Evolutionary conservation across 129 eudicot genomes (phyloP).

Genomic region (Apium graveolens): DNA sequence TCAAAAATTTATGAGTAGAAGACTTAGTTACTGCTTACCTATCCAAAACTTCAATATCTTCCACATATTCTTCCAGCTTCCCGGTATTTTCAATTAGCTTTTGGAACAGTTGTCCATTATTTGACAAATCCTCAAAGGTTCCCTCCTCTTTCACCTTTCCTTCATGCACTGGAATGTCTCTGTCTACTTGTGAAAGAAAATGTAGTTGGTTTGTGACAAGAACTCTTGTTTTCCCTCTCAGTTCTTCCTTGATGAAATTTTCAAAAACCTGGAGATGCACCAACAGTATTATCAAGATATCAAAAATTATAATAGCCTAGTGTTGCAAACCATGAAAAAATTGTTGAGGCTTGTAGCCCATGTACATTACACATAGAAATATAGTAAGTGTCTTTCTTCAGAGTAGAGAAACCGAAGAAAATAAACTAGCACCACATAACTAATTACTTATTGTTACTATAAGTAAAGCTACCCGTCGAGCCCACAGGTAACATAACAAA

Average conservation of each 20-base stretch:
- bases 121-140: constrained; percentile 75
- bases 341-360: neutral
- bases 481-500: constrained; percentile 70
- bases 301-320: neutral
- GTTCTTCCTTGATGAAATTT: constrained; percentile 70
- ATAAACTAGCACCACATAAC: neutral
- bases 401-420: neutral
- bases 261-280: constrained; percentile 60
- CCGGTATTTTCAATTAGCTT: constrained; percentile 97
- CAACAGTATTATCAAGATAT: neutral
- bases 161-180: constrained; percentile 67
- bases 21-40: constrained; percentile 43
- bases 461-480: constrained; percentile 50
- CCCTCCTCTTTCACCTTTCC: constrained; percentile 92
- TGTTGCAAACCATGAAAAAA: neutral
- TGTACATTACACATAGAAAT: neutral
- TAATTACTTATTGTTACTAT: neutral
- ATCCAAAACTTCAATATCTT: constrained; percentile 57
- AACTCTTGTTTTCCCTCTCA: constrained; percentile 84
- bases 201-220: constrained; percentile 94
- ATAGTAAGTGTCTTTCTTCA: neutral
- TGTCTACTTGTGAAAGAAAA: constrained; percentile 94
- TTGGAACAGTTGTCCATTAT: constrained; percentile 62
- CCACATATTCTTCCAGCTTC: constrained; percentile 76
- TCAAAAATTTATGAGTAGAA: neutral